Evolutionary conservation across 345 rosid genomes (phyloP).

Genomic region (Fremontodendron californicum): DNA sequence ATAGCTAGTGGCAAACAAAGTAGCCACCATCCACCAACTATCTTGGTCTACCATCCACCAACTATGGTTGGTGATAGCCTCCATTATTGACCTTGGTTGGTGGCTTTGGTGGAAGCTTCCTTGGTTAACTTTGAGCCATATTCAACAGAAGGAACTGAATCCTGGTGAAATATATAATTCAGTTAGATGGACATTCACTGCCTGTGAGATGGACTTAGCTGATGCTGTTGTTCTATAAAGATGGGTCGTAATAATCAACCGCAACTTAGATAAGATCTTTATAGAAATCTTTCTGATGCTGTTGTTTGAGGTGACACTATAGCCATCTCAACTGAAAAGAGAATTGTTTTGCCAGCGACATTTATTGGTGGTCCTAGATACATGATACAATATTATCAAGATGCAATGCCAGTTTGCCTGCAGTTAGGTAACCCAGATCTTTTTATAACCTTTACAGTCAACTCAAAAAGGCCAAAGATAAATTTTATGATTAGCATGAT

Average conservation of each 20-base stretch:
- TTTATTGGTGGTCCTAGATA: not conserved
- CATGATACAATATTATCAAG: not conserved
- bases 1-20: no score
- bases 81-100: no score
- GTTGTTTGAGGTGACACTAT: not conserved
- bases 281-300: not conserved
- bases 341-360: not conserved
- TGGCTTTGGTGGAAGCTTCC: no score
- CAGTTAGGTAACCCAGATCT: not conserved
- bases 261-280: not conserved
- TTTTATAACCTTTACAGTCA: not conserved
- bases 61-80: no score
- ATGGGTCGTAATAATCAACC: not conserved
- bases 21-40: no score
- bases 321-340: not conserved
- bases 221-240: no score
- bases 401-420: not conserved
- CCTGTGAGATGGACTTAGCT: not conserved
- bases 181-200: conserved; percentile 8
- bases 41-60: no score
- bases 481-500: no score
- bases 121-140: no score
- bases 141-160: conserved; percentile 12
- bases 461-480: not conserved
- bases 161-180: conserved; percentile 10